Conservation (phyloP, 176 grass and related monocot genomes). For the Eragrostis curvula region DNA sequence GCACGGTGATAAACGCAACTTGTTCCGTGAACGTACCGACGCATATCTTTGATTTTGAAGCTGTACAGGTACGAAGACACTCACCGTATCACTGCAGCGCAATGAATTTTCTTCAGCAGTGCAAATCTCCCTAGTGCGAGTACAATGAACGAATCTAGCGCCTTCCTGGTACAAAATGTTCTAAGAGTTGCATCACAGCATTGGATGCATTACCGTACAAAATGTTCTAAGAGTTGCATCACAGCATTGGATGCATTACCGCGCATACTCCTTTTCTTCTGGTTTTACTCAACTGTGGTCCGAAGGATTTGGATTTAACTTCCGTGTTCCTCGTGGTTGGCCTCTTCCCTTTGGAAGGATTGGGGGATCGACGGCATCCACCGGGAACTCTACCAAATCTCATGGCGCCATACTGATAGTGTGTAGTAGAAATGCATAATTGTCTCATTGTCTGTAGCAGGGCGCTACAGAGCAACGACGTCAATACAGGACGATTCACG, state of each 20-base stretch:
- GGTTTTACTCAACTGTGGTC: neutral
- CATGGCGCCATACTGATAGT: too few relatives aligned
- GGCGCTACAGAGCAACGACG: too few relatives aligned
- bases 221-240: too few relatives aligned
- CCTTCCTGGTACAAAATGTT: neutral
- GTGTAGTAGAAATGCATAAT: too few relatives aligned
- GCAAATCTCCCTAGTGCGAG: neutral
- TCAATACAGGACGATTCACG: too few relatives aligned
- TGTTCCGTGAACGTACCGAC: neutral
- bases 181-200: too few relatives aligned
- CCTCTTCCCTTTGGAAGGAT: neutral
- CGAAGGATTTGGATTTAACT: neutral
- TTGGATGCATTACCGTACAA: too few relatives aligned
- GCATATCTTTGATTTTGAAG: neutral
- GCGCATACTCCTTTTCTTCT: too few relatives aligned
- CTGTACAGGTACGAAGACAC: neutral
- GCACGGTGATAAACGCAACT: neutral
- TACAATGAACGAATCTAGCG: neutral
- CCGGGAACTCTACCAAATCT: neutral
- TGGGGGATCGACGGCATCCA: neutral
- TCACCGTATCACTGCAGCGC: neutral
- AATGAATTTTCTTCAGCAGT: constrained; percentile 5
- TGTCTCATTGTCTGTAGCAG: too few relatives aligned
- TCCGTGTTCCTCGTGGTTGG: neutral
- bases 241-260: neutral